These are phyloP conservation scores for Termitomyces sp. DNA, from an alignment of 768 basidiomycete genomes.

Conservation along the genomic window DNA sequence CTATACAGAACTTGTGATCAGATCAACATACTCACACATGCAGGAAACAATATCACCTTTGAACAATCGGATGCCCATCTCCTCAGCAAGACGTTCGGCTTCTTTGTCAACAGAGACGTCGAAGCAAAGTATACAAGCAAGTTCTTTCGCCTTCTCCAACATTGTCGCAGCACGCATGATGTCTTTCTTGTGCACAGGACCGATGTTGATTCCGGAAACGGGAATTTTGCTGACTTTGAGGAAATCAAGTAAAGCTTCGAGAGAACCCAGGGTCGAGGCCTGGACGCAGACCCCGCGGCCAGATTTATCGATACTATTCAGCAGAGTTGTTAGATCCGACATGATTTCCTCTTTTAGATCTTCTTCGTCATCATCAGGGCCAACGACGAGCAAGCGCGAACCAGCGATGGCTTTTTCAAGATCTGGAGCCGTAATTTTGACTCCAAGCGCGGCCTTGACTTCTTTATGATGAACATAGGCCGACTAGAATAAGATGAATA, in stretches of 20 bases:
- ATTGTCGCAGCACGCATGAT: slow-evolving; percentile 89
- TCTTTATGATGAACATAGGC: slow-evolving; percentile 96
- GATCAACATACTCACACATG: background rate
- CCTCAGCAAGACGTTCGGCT: slow-evolving; percentile 85
- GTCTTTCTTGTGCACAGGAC: slow-evolving; percentile 93
- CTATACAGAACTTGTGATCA: slow-evolving; percentile 32
- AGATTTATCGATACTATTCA: slow-evolving; percentile 89
- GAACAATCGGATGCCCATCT: slow-evolving; percentile 92
- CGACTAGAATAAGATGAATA: slow-evolving; percentile 44
- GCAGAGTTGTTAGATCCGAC: slow-evolving; percentile 86
- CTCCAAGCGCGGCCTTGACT: slow-evolving; percentile 94
- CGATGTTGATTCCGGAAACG: slow-evolving; percentile 95
- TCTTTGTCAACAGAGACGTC: slow-evolving; percentile 94
- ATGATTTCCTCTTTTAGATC: slow-evolving; percentile 93
- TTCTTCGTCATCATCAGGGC: slow-evolving; percentile 96
- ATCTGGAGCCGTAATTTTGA: slow-evolving; percentile 93
- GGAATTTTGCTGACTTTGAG: slow-evolving; percentile 93
- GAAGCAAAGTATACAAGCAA: slow-evolving; percentile 94
- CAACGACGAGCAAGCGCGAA: slow-evolving; percentile 85
- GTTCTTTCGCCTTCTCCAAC: slow-evolving; percentile 94
- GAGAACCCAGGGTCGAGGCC: slow-evolving; percentile 92
- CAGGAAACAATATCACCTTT: slow-evolving; percentile 52
- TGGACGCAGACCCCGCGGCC: slow-evolving; percentile 98
- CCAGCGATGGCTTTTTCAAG: slow-evolving; percentile 98
- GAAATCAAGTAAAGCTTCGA: slow-evolving; percentile 96